A percentile compares a stretch with the other conserved stretches of the same genome.
Evolutionary conservation across 345 rosid genomes (phyloP).

Genomic region (Brassica cretica): DNA sequence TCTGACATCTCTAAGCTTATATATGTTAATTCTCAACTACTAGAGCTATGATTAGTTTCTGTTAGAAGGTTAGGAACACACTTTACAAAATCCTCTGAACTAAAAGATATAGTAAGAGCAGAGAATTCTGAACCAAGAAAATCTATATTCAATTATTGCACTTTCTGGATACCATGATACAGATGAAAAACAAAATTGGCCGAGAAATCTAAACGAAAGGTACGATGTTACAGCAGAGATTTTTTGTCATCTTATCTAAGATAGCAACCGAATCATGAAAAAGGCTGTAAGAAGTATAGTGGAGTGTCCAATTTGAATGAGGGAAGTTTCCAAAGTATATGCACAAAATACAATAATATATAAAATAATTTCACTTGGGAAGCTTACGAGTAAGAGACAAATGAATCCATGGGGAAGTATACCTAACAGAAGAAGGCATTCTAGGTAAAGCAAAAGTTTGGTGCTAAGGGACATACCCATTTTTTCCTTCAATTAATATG

Average conservation of each 20-base stretch:
- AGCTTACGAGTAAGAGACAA: constrained; percentile 37
- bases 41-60: not conserved
- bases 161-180: constrained; percentile 20
- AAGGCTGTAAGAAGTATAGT: constrained; percentile 28
- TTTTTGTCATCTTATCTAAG: constrained; percentile 38
- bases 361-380: constrained; percentile 28
- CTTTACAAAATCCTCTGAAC: not conserved
- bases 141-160: constrained; percentile 18
- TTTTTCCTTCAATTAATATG: not conserved
- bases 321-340: constrained; percentile 38
- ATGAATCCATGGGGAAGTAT: constrained; percentile 37
- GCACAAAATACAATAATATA: constrained; percentile 14
- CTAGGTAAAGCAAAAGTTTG: constrained; percentile 36
- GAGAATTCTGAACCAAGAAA: constrained; percentile 10
- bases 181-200: not conserved
- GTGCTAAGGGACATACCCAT: constrained; percentile 32
- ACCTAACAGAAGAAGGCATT: constrained; percentile 38
- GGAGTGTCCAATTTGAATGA: constrained; percentile 40
- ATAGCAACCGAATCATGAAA: constrained; percentile 36
- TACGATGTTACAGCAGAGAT: constrained; percentile 33
- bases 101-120: not conserved
- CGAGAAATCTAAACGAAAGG: constrained; percentile 34
- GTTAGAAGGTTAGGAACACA: constrained; percentile 17
- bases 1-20: not conserved
- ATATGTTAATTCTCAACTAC: not conserved